Base-by-base conservation (phyloP, 2,329 filamentous ascomycete genomes). In the Exserohilum turcica region DNA sequence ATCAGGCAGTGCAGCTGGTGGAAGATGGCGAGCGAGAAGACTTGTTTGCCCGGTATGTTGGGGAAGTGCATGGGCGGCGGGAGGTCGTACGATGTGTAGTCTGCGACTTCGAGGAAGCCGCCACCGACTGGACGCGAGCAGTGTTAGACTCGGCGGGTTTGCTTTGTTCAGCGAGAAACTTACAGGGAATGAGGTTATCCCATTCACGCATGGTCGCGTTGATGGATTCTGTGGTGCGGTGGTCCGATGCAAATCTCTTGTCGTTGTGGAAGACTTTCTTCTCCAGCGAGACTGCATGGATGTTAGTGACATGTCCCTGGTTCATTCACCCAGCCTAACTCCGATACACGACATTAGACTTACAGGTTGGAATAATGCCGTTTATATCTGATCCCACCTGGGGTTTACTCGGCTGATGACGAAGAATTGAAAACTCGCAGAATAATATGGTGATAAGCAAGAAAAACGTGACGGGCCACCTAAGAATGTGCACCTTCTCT, bases 1-100 rank as follows among this genome's bases (percentile, higher is more conserved):
- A 52, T 56, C 8, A 65, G 37, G 39, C 60, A 65, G 43, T 65
- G 60, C n/a, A 63, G 46, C 38, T 63, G 43, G 52, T 65, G 60
- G 46, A 62, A 63, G 1, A 58, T 54, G n/a, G 62, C 62, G 19
- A 65, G 35, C 3, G 54, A 29, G 43, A 40, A 63, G 1, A 55
- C 43, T 16, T 60, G 32, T 29, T 56, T 60, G 8, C 38, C 49
- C 12, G 54, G 53, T 0, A 46, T 36, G 13, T 33, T 4, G 6
- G 44, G 39, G 28, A 55, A 63, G 36, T 65, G 57, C 59, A 62
- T 61, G 6, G 60, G 59, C 6, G 59, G 55, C 2, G 60, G 60
- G 0, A 65, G 59, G 0, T 13, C 40, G 37, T 63, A 15, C 4
- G 49, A 36, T 4, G 13, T 18, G 33, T 56, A 45, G 18, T 54